A percentile compares a stretch with the other conserved stretches of the same genome.
Evolutionary conservation across 352 stramenopile genomes (phyloP).

Genomic region (Pythium folliculosum): DNA sequence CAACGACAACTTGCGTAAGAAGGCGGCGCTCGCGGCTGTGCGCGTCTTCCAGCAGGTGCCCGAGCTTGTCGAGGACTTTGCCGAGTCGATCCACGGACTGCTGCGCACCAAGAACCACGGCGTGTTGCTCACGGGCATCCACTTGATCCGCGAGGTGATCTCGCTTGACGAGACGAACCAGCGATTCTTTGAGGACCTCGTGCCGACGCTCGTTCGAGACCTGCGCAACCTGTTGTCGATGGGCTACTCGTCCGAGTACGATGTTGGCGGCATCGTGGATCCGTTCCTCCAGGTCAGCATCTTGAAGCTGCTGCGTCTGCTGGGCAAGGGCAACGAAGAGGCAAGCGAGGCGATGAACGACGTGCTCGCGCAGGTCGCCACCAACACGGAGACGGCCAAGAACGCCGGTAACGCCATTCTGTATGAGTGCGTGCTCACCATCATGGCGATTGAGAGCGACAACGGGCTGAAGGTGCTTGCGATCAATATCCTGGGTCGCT

Average conservation of each 20-base stretch:
- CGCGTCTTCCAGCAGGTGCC: constrained; percentile 94
- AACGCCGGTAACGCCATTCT: constrained; percentile 99
- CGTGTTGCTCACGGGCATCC: constrained; percentile 96
- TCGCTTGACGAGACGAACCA: constrained; percentile 72
- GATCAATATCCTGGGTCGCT: constrained; percentile 99
- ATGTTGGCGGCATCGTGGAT: constrained; percentile 98
- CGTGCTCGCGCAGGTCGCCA: constrained; percentile 98
- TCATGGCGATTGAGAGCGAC: constrained; percentile 98
- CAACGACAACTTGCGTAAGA: constrained; percentile 98
- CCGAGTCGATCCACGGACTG: constrained; percentile 94
- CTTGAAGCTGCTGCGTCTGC: constrained; percentile 91
- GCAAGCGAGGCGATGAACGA: constrained; percentile 96
- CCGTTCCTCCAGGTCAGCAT: constrained; percentile 96
- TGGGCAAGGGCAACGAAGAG: constrained; percentile 96
- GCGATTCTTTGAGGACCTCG: constrained; percentile 74
- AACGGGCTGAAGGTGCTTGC: constrained; percentile 95
- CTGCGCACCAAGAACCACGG: constrained; percentile 96
- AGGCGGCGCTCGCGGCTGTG: constrained; percentile 94
- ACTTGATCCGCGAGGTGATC: constrained; percentile 96
- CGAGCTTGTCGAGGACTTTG: constrained; percentile 99
- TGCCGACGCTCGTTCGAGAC: constrained; percentile 75
- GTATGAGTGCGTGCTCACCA: constrained; percentile 99
- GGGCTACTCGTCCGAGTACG: constrained; percentile 98
- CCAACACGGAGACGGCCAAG: constrained; percentile 99
- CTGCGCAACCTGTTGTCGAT: constrained; percentile 97